phyloP scores from a whole-genome alignment of 1,284 basidiomycete species.

The Ceratobasidium sp. region DNA sequence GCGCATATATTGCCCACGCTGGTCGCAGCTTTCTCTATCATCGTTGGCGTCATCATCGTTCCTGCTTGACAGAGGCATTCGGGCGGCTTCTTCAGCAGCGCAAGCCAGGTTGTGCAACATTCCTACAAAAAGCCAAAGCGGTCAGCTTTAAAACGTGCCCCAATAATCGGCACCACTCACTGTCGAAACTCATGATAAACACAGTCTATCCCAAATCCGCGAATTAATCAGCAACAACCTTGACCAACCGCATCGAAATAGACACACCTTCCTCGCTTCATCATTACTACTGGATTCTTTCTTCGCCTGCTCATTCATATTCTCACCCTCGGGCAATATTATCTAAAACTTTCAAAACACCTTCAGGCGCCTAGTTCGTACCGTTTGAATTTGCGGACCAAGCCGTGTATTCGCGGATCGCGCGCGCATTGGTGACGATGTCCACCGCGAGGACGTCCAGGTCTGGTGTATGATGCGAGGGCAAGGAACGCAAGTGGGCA shows the following conservation, averaged over 20 bases:
- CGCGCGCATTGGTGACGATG: slow-evolving; percentile 61
- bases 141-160: not conserved
- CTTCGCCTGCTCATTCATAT: slow-evolving; percentile 58
- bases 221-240: slow-evolving; percentile 20
- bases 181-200: slow-evolving; percentile 65
- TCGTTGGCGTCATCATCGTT: not conserved
- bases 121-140: not conserved
- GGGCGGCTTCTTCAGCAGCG: slow-evolving; percentile 27
- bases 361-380: slow-evolving; percentile 53
- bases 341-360: slow-evolving; percentile 60
- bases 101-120: slow-evolving; percentile 45
- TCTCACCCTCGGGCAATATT: slow-evolving; percentile 60
- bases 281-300: slow-evolving; percentile 63
- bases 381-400: slow-evolving; percentile 54
- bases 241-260: slow-evolving; percentile 17
- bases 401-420: slow-evolving; percentile 62
- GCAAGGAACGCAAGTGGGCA: not conserved
- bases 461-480: not conserved
- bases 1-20: not conserved
- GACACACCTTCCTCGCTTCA: slow-evolving; percentile 63
- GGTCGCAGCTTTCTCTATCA: not conserved
- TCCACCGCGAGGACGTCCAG: slow-evolving; percentile 62
- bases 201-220: slow-evolving; percentile 57
- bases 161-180: slow-evolving; percentile 55
- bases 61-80: not conserved